These are phyloP conservation scores for Lepidium campestre DNA, from an alignment of 441 rosid species.

Conservation along the genomic window DNA sequence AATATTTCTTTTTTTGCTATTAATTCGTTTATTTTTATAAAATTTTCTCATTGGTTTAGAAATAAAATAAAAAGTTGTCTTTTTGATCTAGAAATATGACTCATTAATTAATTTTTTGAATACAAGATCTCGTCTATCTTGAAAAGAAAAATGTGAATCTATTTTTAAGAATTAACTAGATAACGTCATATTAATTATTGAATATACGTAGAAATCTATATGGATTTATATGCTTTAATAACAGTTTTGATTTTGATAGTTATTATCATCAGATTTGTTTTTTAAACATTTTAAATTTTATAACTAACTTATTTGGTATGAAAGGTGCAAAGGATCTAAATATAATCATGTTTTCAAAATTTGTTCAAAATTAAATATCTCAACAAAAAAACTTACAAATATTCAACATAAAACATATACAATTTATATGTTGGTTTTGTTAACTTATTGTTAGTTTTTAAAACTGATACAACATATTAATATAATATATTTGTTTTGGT, in stretches of 20 bases:
- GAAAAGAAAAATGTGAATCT: background rate
- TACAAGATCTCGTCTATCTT: background rate
- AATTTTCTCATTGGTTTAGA: background rate
- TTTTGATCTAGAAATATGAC: background rate
- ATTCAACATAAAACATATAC: background rate
- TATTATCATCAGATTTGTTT: background rate
- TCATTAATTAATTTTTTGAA: background rate
- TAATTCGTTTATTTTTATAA: background rate
- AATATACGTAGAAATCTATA: background rate
- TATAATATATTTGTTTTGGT: background rate
- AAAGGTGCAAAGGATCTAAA: background rate
- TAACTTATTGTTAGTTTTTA: background rate
- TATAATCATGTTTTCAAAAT: background rate
- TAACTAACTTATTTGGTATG: background rate
- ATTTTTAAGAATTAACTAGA: no score
- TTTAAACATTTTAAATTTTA: background rate
- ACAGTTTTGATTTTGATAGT: background rate
- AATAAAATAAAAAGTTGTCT: background rate
- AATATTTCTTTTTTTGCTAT: background rate
- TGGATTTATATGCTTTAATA: background rate
- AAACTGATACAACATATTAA: no score
- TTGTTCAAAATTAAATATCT: background rate
- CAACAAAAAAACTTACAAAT: background rate
- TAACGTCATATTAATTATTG: no score
- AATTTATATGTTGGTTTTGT: background rate